A percentile compares a stretch with the other conserved stretches of the same genome.
phyloP scores from a whole-genome alignment of 1,284 basidiomycete species.

The Marasmius oreades region DNA sequence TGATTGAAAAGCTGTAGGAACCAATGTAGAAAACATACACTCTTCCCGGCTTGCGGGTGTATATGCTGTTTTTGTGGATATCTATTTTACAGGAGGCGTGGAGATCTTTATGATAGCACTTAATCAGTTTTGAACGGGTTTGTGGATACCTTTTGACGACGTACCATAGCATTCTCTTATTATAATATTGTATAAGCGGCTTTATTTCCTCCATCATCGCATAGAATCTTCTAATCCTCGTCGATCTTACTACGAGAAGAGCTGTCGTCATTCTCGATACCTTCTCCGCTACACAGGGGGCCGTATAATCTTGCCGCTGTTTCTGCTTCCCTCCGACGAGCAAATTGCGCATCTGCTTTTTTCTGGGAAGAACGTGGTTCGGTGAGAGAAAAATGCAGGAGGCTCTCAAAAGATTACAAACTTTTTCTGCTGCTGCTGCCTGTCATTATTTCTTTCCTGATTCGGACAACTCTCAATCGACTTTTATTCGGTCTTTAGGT shows the following conservation, averaged over 20 bases:
- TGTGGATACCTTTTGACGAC: too few species aligned
- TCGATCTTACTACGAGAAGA: conserved; percentile 46
- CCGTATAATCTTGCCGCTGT: conserved; percentile 79
- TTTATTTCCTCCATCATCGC: not conserved
- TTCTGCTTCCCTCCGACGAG: conserved; percentile 65
- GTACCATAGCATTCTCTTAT: too few species aligned
- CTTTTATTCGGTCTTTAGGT: conserved; percentile 72
- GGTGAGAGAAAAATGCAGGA: not conserved
- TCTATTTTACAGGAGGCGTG: too few species aligned
- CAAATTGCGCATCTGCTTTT: conserved; percentile 69
- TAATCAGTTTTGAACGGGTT: too few species aligned
- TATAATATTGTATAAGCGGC: too few species aligned
- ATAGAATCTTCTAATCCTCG: conserved; percentile 15
- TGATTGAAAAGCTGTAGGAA: too few species aligned
- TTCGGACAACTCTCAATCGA: conserved; percentile 83
- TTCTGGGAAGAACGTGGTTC: conserved; percentile 41
- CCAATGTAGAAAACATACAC: too few species aligned
- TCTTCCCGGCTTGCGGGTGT: too few species aligned
- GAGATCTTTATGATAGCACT: too few species aligned
- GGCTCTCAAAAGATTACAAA: too few species aligned
- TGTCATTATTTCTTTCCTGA: conserved; percentile 57
- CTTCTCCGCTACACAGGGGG: conserved; percentile 54
- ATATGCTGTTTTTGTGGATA: too few species aligned
- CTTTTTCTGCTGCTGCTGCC: conserved; percentile 13
- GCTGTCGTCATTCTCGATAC: conserved; percentile 31